These are phyloP conservation scores for Neonectria punicea DNA, from an alignment of 2,329 filamentous ascomycete genomes.

Conservation along the genomic window DNA sequence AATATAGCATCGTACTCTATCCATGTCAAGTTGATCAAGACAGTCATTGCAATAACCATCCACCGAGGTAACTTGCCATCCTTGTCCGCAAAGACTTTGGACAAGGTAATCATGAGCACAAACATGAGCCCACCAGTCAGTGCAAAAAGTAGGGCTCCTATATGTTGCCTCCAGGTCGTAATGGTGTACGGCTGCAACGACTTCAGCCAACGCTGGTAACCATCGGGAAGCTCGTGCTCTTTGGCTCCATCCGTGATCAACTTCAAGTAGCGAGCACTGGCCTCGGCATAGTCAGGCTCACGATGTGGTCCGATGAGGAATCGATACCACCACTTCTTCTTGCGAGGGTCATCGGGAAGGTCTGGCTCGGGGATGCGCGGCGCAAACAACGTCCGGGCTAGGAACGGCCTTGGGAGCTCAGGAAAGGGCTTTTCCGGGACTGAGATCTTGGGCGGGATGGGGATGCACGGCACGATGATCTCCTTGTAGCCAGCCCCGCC, in stretches of 20 bases:
- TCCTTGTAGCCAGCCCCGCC: slow-evolving; percentile 88
- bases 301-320: slow-evolving; percentile 61
- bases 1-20: slow-evolving; percentile 56
- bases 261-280: slow-evolving; percentile 84
- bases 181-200: slow-evolving; percentile 75
- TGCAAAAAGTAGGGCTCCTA: slow-evolving; percentile 74
- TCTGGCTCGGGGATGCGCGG: slow-evolving; percentile 60
- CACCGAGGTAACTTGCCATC: slow-evolving; percentile 76
- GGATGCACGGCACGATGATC: slow-evolving; percentile 80
- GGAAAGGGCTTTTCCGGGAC: slow-evolving; percentile 73
- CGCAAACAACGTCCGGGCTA: slow-evolving; percentile 86
- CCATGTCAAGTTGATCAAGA: slow-evolving; percentile 63
- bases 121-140: slow-evolving; percentile 67
- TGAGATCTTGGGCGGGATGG: slow-evolving; percentile 67
- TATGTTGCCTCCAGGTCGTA: slow-evolving; percentile 72
- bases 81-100: slow-evolving; percentile 67
- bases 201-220: slow-evolving; percentile 80
- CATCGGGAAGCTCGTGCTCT: slow-evolving; percentile 81
- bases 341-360: slow-evolving; percentile 46
- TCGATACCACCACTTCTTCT: slow-evolving; percentile 57
- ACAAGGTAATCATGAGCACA: slow-evolving; percentile 57
- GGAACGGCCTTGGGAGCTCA: slow-evolving; percentile 70
- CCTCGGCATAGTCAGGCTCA: slow-evolving; percentile 78
- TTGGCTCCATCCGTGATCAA: slow-evolving; percentile 81
- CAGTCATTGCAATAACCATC: slow-evolving; percentile 64